Evolutionary conservation across 805 yeast species (phyloP).

Genomic region (Myxozyma kluyveri): DNA sequence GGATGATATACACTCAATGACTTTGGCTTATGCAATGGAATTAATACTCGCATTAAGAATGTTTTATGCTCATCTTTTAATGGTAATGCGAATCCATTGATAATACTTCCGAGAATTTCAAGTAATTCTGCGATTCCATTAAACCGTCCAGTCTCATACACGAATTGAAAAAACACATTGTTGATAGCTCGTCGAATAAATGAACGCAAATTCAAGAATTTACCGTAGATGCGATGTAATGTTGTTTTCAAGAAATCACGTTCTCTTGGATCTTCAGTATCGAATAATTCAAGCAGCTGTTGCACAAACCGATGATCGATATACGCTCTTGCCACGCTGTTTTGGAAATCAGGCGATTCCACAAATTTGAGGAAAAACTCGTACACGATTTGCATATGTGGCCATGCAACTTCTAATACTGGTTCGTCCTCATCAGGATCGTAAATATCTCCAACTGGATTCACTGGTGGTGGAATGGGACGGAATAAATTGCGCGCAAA

Average conservation of each 20-base stretch:
- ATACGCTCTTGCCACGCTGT: constrained; percentile 86
- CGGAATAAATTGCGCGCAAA: constrained; percentile 84
- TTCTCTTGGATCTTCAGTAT: constrained; percentile 94
- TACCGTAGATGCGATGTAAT: constrained; percentile 92
- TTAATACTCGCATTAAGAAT: constrained; percentile 76
- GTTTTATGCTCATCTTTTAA: constrained; percentile 95
- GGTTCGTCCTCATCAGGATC: constrained; percentile 99
- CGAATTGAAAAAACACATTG: constrained; percentile 88
- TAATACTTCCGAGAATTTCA: constrained; percentile 92
- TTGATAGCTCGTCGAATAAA: constrained; percentile 88
- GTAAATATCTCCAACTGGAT: constrained; percentile 91
- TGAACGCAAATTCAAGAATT: constrained; percentile 82
- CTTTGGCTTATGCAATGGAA: constrained; percentile 91
- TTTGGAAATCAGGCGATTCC: constrained; percentile 92
- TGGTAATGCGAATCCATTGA: constrained; percentile 96
- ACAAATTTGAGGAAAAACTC: constrained; percentile 90
- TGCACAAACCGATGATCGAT: constrained; percentile 89
- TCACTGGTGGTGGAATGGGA: constrained; percentile 97
- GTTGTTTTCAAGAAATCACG: constrained; percentile 94
- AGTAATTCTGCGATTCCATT: constrained; percentile 93
- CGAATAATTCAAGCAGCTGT: constrained; percentile 80
- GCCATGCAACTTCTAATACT: constrained; percentile 94
- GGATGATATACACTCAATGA: constrained; percentile 90
- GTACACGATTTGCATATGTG: constrained; percentile 95
- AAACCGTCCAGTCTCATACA: constrained; percentile 92